Percentiles rank a stretch among this genome's conserved stretches.
phyloP scores from a whole-genome alignment of 2,329 filamentous ascomycete species.

The Atkinsonella texensis region DNA sequence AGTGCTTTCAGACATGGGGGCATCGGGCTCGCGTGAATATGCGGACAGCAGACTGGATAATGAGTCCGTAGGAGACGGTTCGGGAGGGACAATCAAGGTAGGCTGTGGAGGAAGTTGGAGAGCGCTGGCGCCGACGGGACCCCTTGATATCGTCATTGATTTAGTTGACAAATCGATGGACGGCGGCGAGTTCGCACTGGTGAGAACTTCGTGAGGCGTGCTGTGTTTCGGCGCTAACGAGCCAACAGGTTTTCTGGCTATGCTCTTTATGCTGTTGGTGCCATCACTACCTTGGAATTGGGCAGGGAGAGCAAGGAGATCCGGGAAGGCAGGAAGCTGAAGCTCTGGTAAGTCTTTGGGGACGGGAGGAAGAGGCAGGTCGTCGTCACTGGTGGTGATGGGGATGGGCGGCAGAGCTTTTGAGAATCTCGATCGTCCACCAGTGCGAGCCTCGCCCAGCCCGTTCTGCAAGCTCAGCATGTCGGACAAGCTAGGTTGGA shows the following conservation, averaged over 20 bases:
- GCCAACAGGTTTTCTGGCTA: constrained; percentile 12
- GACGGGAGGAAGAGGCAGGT: constrained; percentile 11
- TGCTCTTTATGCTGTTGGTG: constrained; percentile 5
- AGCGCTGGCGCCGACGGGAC: constrained; percentile 16
- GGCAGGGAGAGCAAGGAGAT: constrained; percentile 14
- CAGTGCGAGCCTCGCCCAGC: constrained; percentile 6
- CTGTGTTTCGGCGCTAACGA: constrained; percentile 3
- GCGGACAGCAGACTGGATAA: constrained; percentile 44
- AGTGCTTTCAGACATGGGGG: constrained; percentile 11
- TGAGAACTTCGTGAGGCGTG: neutral
- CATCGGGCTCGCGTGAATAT: constrained; percentile 37
- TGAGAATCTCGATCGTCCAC: constrained; percentile 42
- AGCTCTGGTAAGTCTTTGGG: constrained; percentile 14
- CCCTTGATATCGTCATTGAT: constrained; percentile 24
- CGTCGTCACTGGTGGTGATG: constrained; percentile 10
- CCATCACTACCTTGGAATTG: constrained; percentile 13
- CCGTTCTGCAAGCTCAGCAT: constrained; percentile 5
- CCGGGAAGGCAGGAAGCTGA: constrained; percentile 11
- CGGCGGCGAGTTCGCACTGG: constrained; percentile 6
- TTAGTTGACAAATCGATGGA: constrained; percentile 5
- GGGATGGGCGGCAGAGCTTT: constrained; percentile 45
- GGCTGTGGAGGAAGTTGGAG: constrained; percentile 3
- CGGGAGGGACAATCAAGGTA: constrained; percentile 10
- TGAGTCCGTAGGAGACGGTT: constrained; percentile 33
- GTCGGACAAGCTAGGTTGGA: neutral